Percentiles rank a stretch among this genome's conserved stretches.
phyloP scores from a whole-genome alignment of 2,329 filamentous ascomycete genomes.

The Periconia macrospinosa region DNA sequence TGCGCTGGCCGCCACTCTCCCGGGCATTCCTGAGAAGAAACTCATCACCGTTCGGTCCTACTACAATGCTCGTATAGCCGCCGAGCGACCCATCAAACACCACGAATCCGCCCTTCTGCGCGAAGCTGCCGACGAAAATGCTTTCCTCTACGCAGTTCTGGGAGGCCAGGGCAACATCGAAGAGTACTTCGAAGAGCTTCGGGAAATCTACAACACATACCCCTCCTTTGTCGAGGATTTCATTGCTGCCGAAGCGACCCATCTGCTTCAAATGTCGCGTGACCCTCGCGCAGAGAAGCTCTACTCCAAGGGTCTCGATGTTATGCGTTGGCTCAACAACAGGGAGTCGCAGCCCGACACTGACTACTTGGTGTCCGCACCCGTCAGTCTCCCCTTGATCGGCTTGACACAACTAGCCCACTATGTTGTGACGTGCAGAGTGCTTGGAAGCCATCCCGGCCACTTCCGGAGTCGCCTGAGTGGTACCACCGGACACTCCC shows the following conservation, averaged over 20 bases:
- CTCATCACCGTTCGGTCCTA: constrained; percentile 86
- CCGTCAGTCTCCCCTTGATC: constrained; percentile 88
- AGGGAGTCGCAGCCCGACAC: constrained; percentile 87
- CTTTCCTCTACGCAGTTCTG: constrained; percentile 89
- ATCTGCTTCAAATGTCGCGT: constrained; percentile 81
- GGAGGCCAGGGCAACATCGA: constrained; percentile 98
- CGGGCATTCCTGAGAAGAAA: constrained; percentile 93
- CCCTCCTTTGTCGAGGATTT: constrained; percentile 87
- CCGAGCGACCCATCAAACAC: constrained; percentile 82
- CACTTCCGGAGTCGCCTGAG: constrained; percentile 81
- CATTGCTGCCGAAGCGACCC: constrained; percentile 76
- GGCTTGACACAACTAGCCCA: constrained; percentile 94
- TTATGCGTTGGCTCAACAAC: constrained; percentile 90
- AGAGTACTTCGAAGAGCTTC: constrained; percentile 97
- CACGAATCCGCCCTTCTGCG: constrained; percentile 93
- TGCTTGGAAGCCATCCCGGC: constrained; percentile 85
- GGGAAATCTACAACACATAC: constrained; percentile 89
- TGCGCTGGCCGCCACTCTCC: constrained; percentile 79
- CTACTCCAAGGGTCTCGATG: constrained; percentile 94
- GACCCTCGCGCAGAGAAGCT: constrained; percentile 90
- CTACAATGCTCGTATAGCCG: constrained; percentile 82
- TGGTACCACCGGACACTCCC: constrained; percentile 93
- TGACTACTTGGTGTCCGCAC: constrained; percentile 64
- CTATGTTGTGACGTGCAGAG: constrained; percentile 91
- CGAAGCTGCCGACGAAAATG: constrained; percentile 80